A percentile compares a stretch with the other conserved stretches of the same genome.
Conservation (phyloP, 176 grass and related monocot species). For the Raddia guianensis region DNA sequence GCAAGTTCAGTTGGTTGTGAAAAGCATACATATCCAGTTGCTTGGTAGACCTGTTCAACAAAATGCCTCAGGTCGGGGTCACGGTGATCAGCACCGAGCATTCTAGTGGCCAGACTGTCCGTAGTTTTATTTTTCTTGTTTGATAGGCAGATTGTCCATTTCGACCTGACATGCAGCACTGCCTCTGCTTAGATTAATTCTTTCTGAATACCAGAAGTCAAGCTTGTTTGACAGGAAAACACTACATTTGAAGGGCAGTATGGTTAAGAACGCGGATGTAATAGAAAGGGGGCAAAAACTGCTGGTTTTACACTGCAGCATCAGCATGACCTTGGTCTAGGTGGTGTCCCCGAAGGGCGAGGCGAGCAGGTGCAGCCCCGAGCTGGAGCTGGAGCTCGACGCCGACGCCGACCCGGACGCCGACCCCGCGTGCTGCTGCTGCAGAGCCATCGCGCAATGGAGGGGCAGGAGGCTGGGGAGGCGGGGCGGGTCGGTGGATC, state of each 20-base stretch:
- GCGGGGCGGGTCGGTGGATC: no score
- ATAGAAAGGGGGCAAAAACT: not conserved
- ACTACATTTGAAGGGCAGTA: not conserved
- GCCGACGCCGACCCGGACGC: no score
- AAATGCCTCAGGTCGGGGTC: not conserved
- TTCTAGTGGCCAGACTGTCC: not conserved
- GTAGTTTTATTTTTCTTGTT: not conserved
- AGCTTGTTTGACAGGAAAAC: not conserved
- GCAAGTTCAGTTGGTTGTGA: not conserved
- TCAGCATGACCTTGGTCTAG: no score
- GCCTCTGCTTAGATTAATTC: not conserved
- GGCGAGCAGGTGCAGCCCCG: no score
- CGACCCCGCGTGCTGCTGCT: no score
- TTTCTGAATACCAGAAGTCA: not conserved
- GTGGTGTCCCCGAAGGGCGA: no score
- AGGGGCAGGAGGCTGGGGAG: no score
- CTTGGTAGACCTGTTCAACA: not conserved
- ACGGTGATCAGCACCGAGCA: not conserved
- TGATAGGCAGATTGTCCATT: not conserved
- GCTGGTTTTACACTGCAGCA: not conserved
- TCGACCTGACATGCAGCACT: not conserved
- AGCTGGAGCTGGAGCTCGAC: no score
- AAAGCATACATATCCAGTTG: not conserved
- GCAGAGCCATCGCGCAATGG: no score
- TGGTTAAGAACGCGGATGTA: not conserved